Percentiles rank a stretch among this genome's conserved stretches.
phyloP scores from a whole-genome alignment of 352 stramenopile species.

The Globisporangium splendens region DNA sequence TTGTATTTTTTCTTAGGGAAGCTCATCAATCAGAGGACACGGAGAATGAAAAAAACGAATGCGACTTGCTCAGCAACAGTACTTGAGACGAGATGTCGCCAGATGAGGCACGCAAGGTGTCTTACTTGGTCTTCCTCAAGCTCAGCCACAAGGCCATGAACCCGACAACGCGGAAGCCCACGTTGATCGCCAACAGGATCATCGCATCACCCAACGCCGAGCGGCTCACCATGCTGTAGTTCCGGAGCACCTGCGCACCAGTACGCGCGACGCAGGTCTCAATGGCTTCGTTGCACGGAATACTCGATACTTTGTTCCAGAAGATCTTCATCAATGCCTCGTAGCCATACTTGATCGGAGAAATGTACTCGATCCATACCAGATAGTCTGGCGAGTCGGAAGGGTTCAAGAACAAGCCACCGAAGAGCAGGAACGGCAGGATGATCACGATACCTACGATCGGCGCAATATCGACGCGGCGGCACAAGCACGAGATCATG shows the following conservation, averaged over 20 bases:
- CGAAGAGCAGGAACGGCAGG: constrained; percentile 42
- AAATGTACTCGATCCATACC: constrained; percentile 43
- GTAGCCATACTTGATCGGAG: constrained; percentile 45
- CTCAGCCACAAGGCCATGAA: constrained; percentile 26
- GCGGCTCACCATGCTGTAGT: constrained; percentile 24
- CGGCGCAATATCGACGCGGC: constrained; percentile 26
- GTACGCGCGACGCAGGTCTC: no score
- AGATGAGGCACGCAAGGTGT: no score
- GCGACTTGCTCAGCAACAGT: no score
- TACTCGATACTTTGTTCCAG: constrained; percentile 30
- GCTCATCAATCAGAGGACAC: no score
- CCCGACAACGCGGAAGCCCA: constrained; percentile 29
- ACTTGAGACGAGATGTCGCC: no score
- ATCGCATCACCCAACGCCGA: constrained; percentile 32
- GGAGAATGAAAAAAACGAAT: no score
- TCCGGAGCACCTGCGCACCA: no score
- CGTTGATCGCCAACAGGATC: constrained; percentile 33
- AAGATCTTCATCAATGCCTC: constrained; percentile 48
- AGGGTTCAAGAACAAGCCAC: constrained; percentile 42
- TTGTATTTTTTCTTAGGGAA: no score
- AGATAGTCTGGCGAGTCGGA: constrained; percentile 36
- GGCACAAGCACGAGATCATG: constrained; percentile 34
- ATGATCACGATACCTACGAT: constrained; percentile 36
- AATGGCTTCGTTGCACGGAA: constrained; percentile 23
- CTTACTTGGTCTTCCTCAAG: constrained; percentile 16